Percentiles rank a stretch among this genome's conserved stretches.
Evolutionary conservation across 208 protist genomes (phyloP).

Genomic region (Leishmania arabica): DNA sequence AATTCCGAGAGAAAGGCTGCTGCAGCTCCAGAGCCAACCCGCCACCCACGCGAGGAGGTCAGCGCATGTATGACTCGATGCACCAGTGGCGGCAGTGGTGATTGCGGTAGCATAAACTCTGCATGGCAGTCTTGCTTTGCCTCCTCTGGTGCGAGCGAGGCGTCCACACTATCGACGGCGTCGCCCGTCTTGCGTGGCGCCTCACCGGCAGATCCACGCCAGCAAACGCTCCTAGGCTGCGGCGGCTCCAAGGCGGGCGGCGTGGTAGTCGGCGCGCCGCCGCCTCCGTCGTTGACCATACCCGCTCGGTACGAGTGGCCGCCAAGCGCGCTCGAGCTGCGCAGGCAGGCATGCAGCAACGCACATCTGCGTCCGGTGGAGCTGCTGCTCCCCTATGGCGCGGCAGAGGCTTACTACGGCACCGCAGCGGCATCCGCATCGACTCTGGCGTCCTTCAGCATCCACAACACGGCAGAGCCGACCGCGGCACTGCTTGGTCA

Average conservation of each 20-base stretch:
- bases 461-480: slow-evolving; percentile 12
- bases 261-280: not conserved
- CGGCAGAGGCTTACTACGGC: slow-evolving; percentile 28
- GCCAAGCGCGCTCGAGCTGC: slow-evolving; percentile 16
- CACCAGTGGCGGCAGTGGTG: not conserved
- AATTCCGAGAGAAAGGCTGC: not conserved
- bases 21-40: not conserved
- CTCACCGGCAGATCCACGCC: not conserved
- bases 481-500: slow-evolving; percentile 19
- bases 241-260: not conserved
- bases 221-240: slow-evolving; percentile 20
- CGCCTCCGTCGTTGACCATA: not conserved
- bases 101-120: not conserved
- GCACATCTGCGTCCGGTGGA: slow-evolving; percentile 26
- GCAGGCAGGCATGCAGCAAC: slow-evolving; percentile 1
- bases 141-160: not conserved
- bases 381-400: slow-evolving; percentile 40
- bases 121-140: slow-evolving; percentile 31
- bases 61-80: not conserved
- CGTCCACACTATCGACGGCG: not conserved
- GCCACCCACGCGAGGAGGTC: not conserved
- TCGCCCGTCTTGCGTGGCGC: not conserved
- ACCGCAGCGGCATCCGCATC: slow-evolving; percentile 11
- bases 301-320: slow-evolving; percentile 29
- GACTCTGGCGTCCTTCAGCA: not conserved